These are phyloP conservation scores for Trichophyton rubrum DNA, from an alignment of 2,329 filamentous ascomycete species.

Conservation along the genomic window DNA sequence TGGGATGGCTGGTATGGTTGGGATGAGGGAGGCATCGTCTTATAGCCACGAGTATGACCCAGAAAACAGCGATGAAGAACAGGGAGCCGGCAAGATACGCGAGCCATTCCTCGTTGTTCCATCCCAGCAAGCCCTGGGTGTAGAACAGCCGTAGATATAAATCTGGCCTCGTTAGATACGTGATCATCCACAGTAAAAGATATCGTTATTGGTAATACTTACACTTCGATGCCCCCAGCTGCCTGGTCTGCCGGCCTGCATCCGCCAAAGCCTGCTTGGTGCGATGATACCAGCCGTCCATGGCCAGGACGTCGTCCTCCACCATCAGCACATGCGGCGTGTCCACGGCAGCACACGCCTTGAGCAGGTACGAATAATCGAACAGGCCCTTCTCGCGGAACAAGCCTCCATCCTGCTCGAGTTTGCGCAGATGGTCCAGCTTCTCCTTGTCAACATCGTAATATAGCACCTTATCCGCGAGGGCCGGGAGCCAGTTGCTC, in stretches of 20 bases:
- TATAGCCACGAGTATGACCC: background rate
- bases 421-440: constrained; percentile 23
- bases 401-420: constrained; percentile 22
- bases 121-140: constrained; percentile 6
- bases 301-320: constrained; percentile 37
- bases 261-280: constrained; percentile 26
- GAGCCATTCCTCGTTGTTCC: constrained; percentile 10
- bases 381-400: constrained; percentile 31
- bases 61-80: background rate
- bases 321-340: constrained; percentile 34
- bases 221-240: constrained; percentile 18
- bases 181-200: no score
- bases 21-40: constrained; percentile 4
- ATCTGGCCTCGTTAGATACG: background rate
- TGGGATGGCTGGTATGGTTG: no score
- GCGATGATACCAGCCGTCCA: constrained; percentile 37
- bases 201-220: constrained; percentile 7
- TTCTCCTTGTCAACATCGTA: constrained; percentile 28
- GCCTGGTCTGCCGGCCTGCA: constrained; percentile 22
- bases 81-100: constrained; percentile 5
- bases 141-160: constrained; percentile 9
- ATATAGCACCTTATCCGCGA: constrained; percentile 31
- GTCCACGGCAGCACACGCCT: constrained; percentile 27
- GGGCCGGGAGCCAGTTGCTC: constrained; percentile 29
- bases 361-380: constrained; percentile 34